Percentiles rank a stretch among this genome's conserved stretches.
Conservation (phyloP, 1,284 basidiomycete genomes). For the Heterobasidion parviporum region DNA sequence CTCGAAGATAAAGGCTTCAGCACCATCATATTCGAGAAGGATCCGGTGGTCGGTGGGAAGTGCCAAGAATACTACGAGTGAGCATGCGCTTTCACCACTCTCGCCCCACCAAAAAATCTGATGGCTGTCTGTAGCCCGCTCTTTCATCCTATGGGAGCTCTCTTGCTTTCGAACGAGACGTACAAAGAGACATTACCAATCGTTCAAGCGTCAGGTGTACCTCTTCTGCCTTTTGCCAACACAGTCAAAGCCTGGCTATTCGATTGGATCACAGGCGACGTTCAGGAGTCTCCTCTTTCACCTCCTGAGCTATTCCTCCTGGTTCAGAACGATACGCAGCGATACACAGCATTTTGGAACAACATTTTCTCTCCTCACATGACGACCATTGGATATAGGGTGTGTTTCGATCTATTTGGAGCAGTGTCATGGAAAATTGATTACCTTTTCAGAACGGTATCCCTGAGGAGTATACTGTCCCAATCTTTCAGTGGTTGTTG, state of each 20-base stretch:
- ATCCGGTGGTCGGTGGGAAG: neutral
- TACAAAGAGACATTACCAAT: neutral
- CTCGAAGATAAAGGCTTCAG: neutral
- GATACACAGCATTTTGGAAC: neutral
- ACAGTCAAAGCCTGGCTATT: neutral
- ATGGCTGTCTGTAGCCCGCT: neutral
- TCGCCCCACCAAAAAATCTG: neutral
- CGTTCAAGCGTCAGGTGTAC: neutral
- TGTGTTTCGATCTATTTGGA: neutral
- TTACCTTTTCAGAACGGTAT: neutral
- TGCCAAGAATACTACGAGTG: neutral
- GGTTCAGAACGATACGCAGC: neutral
- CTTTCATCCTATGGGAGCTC: neutral
- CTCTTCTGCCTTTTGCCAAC: neutral
- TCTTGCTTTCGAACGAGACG: neutral
- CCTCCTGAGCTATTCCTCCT: neutral
- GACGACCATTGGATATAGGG: neutral
- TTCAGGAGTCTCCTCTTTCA: neutral
- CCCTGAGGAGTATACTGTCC: neutral
- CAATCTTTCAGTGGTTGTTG: neutral
- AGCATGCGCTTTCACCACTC: neutral
- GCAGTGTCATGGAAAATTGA: neutral
- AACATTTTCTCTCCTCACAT: neutral
- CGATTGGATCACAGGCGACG: neutral
- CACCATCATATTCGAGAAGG: neutral